Evolutionary conservation across 2,329 filamentous ascomycete species (phyloP), one percentile per base, ranked within the genome.

Genomic region (Sclerotinia nivalis): DNA sequence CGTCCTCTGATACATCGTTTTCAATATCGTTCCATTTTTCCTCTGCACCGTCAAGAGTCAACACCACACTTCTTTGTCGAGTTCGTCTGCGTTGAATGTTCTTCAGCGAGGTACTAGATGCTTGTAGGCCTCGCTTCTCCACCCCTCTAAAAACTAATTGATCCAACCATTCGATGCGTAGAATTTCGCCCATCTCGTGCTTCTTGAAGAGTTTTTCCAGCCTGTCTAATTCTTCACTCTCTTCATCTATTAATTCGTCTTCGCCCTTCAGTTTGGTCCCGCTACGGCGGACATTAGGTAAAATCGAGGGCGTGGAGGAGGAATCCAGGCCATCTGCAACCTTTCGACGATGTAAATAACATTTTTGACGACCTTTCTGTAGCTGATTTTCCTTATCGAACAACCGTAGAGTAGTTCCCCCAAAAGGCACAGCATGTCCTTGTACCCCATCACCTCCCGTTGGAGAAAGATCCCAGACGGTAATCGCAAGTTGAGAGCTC

Each of bases 111-210:
- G 87, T 85, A 75, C 85, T 87, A 49, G 91, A 88, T 15, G 88
- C 87, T 75, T 89, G 85, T 3, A 88, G 78, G 31, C 90, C 88
- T 70, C 89, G 85, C 81, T 92, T 96, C 81, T 97, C 95, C 71
- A 97, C 90, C 66, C 91, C 91, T 54, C 95, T 89, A 79, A 97
- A 99, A 3, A 97, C 94, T 75, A 98, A 86, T 77, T 96, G 92
- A 79, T 99, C 96, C 56, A 99, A 86, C 96, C 96, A 99, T 76
- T 96, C 93, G 61, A 97, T 91, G 22, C 93, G 88, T 0, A 93
- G 89, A 37, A 99, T 95, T 79, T 99, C 96, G 25, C 93, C 94
- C 91, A 97, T 96, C 78, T 99, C 96, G 78, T 98, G 96, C 81
- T 97, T 97, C 81, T 99, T 99, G 78, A 99, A 91, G 31, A 98